Evolutionary conservation across 2,329 filamentous ascomycete species (phyloP), one percentile per base, ranked within the genome.

Genomic region (Calonectria henricotiae): DNA sequence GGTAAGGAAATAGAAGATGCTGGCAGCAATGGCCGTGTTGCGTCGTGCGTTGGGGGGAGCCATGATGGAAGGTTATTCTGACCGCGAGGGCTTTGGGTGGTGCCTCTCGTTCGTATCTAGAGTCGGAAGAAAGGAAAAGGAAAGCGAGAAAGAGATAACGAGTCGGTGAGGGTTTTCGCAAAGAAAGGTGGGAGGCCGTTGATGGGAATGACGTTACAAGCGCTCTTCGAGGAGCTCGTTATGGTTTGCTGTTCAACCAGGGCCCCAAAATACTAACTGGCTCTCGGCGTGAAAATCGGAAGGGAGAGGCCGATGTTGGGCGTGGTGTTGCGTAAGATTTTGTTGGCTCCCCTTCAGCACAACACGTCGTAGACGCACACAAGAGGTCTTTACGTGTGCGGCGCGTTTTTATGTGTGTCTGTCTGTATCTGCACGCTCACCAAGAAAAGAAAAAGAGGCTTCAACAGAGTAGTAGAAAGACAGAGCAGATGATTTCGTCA

Each of bases 1-100:
- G 44, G 93, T 88, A 71, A 96, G 79, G 71, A 95, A 85, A 80
- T 96, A 96, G 77, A 92, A 88, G 73, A 93, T 83, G 37, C 89
- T 90, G 55, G 92, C 90, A 55, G 92, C 79, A 27, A 91, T 80
- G 69, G 93, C 89, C 78, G 92, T 92, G 80, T 87, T 87, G 61
- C 86, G 85, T 17, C 92, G 81, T 6, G 80, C 74, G 25, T 77
- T 77, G 67, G 73, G 74, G n/a, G 72, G 20, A 13, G 71, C 74
- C 76, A 78, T 78, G 62, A 27, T 74, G 37, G 47, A 37, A 9
- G 23, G 27, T 30, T 25, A 20, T 44, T 68, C 27, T 20, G 8
- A 37, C 32, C 20, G 39, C 20, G 39, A 9, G 44, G 25, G 20
- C n/a, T 39, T 43, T 39, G 27, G 23, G 15, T 25, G n/a, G 15